Evolutionary conservation across 2,329 filamentous ascomycete species (phyloP), one percentile per base, ranked within the genome.

Genomic region (Graphilbum sp.): DNA sequence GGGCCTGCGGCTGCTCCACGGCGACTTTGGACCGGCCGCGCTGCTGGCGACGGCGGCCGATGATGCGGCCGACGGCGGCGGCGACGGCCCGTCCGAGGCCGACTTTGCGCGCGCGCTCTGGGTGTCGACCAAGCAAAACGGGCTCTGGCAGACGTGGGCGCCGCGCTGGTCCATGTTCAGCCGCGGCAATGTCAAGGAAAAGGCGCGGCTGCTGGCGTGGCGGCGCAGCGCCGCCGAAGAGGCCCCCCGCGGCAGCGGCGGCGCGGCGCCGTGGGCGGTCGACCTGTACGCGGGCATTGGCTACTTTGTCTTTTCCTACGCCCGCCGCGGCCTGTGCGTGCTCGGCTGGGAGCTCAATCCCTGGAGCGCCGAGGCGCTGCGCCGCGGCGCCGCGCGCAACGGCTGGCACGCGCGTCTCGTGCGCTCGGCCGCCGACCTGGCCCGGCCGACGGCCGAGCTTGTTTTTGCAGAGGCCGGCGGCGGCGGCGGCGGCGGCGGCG

Each of bases 141-240:
- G 79, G 3, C 80, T 96, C 41, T 58, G 63, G 27, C 88, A 96
- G 60, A 77, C 70, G 2, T 96, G 87, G 87, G 81, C 86, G 1
- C 88, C 88, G 13, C 59, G 77, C 1, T 87, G 85, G 66, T 93
- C 86, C 20, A 95, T 95, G 87, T 96, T 96, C 55, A 86, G 79
- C 44, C 72, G 86, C 2, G 87, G 88, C 4, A 96, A 95, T 55
- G 65, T 95, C 42, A 80, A 76, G 36, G 88, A 96, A 58, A 96
- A 95, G 54, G 75, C 80, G 1, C 66, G 88, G 12, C 58, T 95
- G 1, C 57, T 93, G 5, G 53, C 50, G 0, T 75, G 75, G 46
- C 59, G 60, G 41, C 27, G 42, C 27, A 12, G 20, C 7, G 32
- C 23, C 11, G 7, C 12, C 6, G 31, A 34, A 16, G 32, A 21